phyloP scores from a whole-genome alignment of 768 basidiomycete genomes.

The Leccinum longicurvipes region DNA sequence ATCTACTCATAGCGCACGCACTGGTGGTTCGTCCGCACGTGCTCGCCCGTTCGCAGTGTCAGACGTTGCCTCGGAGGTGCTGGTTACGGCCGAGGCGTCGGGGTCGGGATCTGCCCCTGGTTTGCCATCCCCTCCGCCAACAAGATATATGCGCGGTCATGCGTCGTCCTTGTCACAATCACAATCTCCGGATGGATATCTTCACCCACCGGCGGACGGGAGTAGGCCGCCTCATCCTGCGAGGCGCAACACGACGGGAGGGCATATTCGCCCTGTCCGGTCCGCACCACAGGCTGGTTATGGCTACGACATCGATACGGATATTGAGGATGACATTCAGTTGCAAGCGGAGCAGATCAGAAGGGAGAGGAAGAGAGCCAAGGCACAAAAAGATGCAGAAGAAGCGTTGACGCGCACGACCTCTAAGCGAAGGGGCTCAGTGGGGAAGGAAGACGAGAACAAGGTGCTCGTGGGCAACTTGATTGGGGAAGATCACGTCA shows the following conservation, averaged over 20 bases:
- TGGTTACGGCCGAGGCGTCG: constrained; percentile 16
- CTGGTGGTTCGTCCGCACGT: constrained; percentile 21
- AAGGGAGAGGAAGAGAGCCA: constrained; percentile 74
- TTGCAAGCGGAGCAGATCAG: constrained; percentile 87
- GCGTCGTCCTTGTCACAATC: constrained; percentile 23
- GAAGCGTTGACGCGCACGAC: constrained; percentile 45
- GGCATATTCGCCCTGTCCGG: constrained; percentile 32
- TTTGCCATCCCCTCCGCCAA: constrained; percentile 17
- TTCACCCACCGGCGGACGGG: constrained; percentile 44
- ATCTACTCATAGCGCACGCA: constrained; percentile 27
- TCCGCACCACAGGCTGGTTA: constrained; percentile 34
- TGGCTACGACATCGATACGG: constrained; percentile 36
- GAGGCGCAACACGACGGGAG: constrained; percentile 73
- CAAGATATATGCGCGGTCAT: constrained; percentile 20
- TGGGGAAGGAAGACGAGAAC: constrained; percentile 41
- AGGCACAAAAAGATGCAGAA: constrained; percentile 61
- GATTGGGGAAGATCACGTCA: constrained; percentile 97
- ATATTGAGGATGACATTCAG: constrained; percentile 62
- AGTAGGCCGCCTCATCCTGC: constrained; percentile 38
- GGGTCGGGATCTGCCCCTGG: constrained; percentile 15
- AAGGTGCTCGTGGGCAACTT: constrained; percentile 85
- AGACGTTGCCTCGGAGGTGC: constrained; percentile 18
- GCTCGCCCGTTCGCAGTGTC: constrained; percentile 10
- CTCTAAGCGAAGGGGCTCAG: constrained; percentile 21
- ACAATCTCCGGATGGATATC: constrained; percentile 42